Percentiles rank a stretch among this genome's conserved stretches.
phyloP scores from a whole-genome alignment of 495 filamentous ascomycete genomes.

The Aspergillus funiculosus region DNA sequence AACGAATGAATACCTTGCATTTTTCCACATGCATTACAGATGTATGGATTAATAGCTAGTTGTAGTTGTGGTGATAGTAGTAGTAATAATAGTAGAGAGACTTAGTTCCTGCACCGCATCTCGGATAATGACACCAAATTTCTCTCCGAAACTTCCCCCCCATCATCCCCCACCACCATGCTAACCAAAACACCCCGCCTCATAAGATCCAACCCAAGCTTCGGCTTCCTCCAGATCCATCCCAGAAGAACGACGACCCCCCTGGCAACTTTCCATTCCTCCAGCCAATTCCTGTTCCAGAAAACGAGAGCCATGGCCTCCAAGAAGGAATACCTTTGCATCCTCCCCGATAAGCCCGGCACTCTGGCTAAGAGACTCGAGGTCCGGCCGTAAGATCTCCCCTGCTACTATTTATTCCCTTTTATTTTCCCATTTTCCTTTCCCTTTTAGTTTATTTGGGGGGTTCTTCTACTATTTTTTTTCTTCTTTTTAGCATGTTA shows the following conservation, averaged over 20 bases:
- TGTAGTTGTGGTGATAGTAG: too few relatives aligned
- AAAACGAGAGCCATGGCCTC: constrained; percentile 23
- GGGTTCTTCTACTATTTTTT: background rate
- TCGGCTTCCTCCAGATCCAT: background rate
- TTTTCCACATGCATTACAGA: too few relatives aligned
- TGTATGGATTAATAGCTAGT: too few relatives aligned
- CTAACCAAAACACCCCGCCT: constrained; percentile 6
- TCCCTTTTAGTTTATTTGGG: background rate
- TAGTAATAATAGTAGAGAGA: too few relatives aligned
- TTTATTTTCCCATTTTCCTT: background rate
- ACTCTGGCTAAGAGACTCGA: constrained; percentile 62
- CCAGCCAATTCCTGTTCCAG: background rate
- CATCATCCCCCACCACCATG: constrained; percentile 4
- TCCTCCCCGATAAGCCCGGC: constrained; percentile 70
- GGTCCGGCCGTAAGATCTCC: constrained; percentile 59
- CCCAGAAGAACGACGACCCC: background rate
- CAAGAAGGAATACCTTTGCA: constrained; percentile 78
- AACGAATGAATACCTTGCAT: background rate
- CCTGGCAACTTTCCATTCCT: background rate
- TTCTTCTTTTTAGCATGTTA: too few relatives aligned
- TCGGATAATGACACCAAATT: background rate
- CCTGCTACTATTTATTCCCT: too few relatives aligned
- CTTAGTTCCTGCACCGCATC: background rate
- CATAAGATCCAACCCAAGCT: background rate
- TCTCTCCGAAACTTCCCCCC: background rate